phyloP scores from a whole-genome alignment of 2,329 filamentous ascomycete genomes.

The Aspergillus terreus region DNA sequence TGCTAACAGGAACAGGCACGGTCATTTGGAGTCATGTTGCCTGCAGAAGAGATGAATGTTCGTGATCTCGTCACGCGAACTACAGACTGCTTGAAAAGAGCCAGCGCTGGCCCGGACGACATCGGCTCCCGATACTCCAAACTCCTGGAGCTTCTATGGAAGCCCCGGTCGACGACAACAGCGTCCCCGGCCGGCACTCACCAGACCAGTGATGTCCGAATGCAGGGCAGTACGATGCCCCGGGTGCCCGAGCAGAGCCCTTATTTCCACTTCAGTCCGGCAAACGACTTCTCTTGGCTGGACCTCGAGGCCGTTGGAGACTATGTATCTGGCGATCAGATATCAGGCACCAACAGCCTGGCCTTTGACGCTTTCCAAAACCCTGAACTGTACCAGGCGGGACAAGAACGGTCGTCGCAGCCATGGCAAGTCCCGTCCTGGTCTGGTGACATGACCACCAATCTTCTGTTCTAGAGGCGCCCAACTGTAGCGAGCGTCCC shows the following conservation, averaged over 20 bases:
- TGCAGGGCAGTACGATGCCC: constrained; percentile 28
- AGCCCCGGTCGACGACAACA: constrained; percentile 36
- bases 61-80: constrained; percentile 57
- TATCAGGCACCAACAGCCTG: constrained; percentile 30
- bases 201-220: constrained; percentile 28
- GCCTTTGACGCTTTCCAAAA: constrained; percentile 35
- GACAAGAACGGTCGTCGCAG: constrained; percentile 27
- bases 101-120: constrained; percentile 56
- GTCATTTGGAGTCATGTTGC: constrained; percentile 57
- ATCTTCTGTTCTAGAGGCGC: constrained; percentile 28
- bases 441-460: constrained; percentile 38
- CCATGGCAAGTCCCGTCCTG: constrained; percentile 39
- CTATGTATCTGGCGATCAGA: constrained; percentile 48
- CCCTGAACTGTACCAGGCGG: constrained; percentile 25
- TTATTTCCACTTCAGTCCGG: constrained; percentile 42
- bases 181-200: constrained; percentile 23
- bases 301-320: constrained; percentile 59
- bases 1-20: constrained; percentile 41
- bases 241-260: constrained; percentile 32
- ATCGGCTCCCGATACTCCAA: constrained; percentile 60
- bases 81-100: constrained; percentile 57
- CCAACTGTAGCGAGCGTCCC: neutral
- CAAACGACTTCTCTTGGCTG: constrained; percentile 60
- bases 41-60: constrained; percentile 53
- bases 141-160: constrained; percentile 59